Evolutionary conservation across 345 rosid species (phyloP).

Genomic region (Hibiscus tridactylites): DNA sequence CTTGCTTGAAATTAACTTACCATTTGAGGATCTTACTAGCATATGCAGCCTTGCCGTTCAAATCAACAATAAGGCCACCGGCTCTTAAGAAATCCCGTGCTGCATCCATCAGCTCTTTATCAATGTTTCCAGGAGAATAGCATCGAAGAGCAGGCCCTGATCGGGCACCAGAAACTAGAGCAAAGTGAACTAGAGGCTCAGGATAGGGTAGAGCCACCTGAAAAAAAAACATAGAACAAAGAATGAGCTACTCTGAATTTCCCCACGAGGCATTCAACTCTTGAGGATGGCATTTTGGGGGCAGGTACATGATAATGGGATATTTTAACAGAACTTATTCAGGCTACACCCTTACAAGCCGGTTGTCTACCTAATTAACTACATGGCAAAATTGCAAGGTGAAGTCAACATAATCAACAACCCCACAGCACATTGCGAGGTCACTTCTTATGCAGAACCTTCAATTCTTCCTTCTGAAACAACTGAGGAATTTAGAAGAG

Average conservation of each 20-base stretch:
- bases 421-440: neutral
- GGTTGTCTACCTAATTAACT: neutral
- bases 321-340: neutral
- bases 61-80: slow-evolving; percentile 61
- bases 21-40: slow-evolving; percentile 62
- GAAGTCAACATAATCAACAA: neutral
- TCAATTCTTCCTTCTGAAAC: neutral
- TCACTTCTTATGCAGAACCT: neutral
- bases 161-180: slow-evolving; percentile 67
- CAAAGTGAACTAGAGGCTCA: slow-evolving; percentile 72
- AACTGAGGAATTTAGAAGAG: neutral
- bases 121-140: slow-evolving; percentile 63
- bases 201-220: slow-evolving; percentile 60
- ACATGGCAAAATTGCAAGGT: too few relatives aligned
- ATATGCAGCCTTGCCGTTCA: slow-evolving; percentile 41
- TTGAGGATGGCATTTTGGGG: neutral
- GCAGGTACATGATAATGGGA: neutral
- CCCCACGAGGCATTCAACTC: neutral
- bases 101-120: slow-evolving; percentile 70
- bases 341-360: neutral
- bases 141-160: slow-evolving; percentile 78
- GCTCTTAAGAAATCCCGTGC: slow-evolving; percentile 53
- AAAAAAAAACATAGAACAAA: slow-evolving; percentile 1
- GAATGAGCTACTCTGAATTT: neutral
- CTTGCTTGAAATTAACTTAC: slow-evolving; percentile 27